A percentile compares a stretch with the other conserved stretches of the same genome.
Evolutionary conservation across 208 protist species (phyloP).

Genomic region (Leishmania major): DNA sequence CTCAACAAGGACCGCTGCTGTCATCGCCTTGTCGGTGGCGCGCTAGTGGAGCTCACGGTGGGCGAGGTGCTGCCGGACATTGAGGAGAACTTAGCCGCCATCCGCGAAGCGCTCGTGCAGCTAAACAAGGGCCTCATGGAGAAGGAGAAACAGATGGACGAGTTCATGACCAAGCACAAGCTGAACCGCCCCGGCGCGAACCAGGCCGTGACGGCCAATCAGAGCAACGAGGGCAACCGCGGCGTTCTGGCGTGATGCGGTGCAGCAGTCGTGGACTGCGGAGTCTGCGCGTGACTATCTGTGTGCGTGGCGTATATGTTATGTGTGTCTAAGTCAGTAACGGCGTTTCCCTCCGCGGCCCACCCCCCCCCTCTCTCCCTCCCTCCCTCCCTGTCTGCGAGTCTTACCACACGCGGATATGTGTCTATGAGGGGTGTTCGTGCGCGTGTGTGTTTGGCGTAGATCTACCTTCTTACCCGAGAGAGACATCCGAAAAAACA

Average conservation of each 20-base stretch:
- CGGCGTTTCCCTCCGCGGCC: background rate
- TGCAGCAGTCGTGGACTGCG: background rate
- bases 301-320: background rate
- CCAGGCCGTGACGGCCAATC: conserved; percentile 34
- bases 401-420: background rate
- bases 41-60: conserved; percentile 95
- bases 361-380: background rate
- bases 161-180: conserved; percentile 84
- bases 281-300: background rate
- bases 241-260: conserved; percentile 68
- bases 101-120: conserved; percentile 71
- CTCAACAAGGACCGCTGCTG: conserved; percentile 93
- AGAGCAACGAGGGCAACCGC: conserved; percentile 39
- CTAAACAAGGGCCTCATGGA: conserved; percentile 77
- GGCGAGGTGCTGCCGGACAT: conserved; percentile 95
- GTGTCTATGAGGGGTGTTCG: background rate
- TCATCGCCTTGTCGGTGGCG: conserved; percentile 94
- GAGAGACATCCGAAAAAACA: background rate
- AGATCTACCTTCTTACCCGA: background rate
- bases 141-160: conserved; percentile 87
- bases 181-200: conserved; percentile 54
- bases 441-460: background rate
- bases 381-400: background rate
- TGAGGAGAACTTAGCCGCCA: conserved; percentile 85
- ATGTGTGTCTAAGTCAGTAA: conserved; percentile 6